Evolutionary conservation across 225 moss, liverwort and hornwort species (phyloP), one percentile per base, ranked within the genome.

Genomic region (Anthoceros angustus): DNA sequence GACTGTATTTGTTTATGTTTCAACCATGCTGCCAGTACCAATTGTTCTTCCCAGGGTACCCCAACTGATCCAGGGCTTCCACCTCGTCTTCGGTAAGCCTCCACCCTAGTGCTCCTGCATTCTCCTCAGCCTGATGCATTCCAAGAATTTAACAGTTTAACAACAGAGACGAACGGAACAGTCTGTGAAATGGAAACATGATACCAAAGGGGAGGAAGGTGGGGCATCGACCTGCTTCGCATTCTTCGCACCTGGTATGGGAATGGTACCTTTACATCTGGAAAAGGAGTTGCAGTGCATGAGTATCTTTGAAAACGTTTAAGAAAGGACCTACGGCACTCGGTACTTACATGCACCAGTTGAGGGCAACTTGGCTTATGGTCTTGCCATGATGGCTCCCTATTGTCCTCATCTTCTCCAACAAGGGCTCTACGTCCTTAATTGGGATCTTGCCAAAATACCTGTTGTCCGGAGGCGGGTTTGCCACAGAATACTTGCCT

Each of bases 161-260:
- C n/a, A 55, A 7, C 7, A 55, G 23, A 18, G 18, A 12, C 14
- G 14, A 48, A 48, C 18, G 3, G 5, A 48, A 48, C 18, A 18
- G 46, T 14, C 43, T 11, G 45, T 46, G 16, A 16, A 46, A 2
- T 46, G 45, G 16, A 46, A 46, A 11, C 45, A 46, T 2, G 3
- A 46, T 5, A 24, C 10, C 2, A 55, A 0, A 16, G 9, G n/a
- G 18, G 42, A 4, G 6, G 9, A 15, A 9, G 7, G 39, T 3
- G 6, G 8, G 50, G 42, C 16, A 62, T 42, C n/a, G 46, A 71
- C 71, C 68, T 75, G 71, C 43, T 71, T 75, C 38, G 75, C 71
- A 38, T 68, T 75, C 50, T 71, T 75, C 50, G 75, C 75, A 67
- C 75, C 75, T 64, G 75, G 75, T 25, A 75, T 75, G 25, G 75